Base-by-base conservation (phyloP, 2,329 filamentous ascomycete genomes). In the Magnaporthiopsis incrustans region DNA sequence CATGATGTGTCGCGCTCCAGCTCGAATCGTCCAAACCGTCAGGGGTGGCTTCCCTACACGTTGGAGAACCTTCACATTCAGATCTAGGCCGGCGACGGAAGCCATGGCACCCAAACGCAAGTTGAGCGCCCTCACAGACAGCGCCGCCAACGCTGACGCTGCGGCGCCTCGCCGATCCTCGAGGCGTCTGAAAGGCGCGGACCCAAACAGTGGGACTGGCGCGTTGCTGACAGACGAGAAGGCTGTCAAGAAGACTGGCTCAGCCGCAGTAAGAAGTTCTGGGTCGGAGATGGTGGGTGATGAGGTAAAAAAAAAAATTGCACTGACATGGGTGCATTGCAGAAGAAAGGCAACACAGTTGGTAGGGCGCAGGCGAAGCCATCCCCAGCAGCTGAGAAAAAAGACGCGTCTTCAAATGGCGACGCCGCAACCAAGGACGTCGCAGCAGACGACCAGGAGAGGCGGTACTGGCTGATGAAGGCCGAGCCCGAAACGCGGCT, bases 401-500 rank as follows among this genome's bases (percentile, higher is more conserved):
- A 50, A 15, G 14, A 56, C 15, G 38, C 26, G 26, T 44, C 60
- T 6, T 11, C 59, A 14, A 61, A 61, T 11, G 59, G 38, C 38
- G 38, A 35, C 35, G 35, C 59, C 22, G 25, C 3, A 14, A 50
- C 22, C 25, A 53, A 61, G 38, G 38, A 15, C 6, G 22, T 32
- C 14, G 8, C 58, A 11, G 25, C 50, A 35, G 57, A 32, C 57
- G 26, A 30, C 11, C 26, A 33, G 26, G 70, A 65, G 7, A 72
- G 66, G 64, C 73, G 74, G 75, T 92, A 89, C 75, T 93, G 90
- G 90, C 82, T 95, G 38, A 84, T 95, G 83, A 95, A 94, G 77
- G 90, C 91, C 0, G 90, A 99, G 77, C 94, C 95, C 0, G 90
- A 96, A 70, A 86, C 92, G 4, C 89, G 95, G 7, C 78, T 92